Evolutionary conservation across 2,329 filamentous ascomycete genomes (phyloP).

Genomic region (Salinomyces thailandicus): DNA sequence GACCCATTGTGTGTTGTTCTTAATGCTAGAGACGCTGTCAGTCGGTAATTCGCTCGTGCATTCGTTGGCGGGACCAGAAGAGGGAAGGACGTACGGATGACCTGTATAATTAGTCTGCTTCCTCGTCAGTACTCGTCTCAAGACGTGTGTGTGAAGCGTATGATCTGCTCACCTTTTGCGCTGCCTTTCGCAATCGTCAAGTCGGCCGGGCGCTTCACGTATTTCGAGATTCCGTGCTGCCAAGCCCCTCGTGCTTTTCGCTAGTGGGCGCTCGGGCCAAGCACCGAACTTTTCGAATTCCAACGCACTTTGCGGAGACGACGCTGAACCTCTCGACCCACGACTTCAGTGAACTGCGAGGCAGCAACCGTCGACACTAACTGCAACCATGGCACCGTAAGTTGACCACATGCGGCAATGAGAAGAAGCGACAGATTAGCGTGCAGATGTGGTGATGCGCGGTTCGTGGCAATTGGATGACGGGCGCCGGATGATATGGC

Average conservation of each 20-base stretch:
- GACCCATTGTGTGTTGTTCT: conserved; percentile 40
- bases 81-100: background rate
- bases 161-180: background rate
- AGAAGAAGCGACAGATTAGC: too few relatives aligned
- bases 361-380: conserved; percentile 18
- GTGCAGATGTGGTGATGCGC: background rate
- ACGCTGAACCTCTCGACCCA: too few relatives aligned
- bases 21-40: conserved; percentile 13
- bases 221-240: background rate
- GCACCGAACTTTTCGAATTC: background rate
- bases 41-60: background rate
- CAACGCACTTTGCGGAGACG: background rate
- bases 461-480: background rate
- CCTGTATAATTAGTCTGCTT: background rate
- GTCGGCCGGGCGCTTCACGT: background rate
- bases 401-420: conserved; percentile 5
- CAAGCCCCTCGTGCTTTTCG: background rate
- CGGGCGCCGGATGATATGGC: background rate
- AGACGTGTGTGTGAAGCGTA: too few relatives aligned
- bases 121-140: too few relatives aligned
- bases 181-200: background rate
- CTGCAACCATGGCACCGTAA: conserved; percentile 33
- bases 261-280: background rate
- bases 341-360: conserved; percentile 5
- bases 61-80: background rate